Conservation (phyloP, 148 eudicot genomes). For the Diospyros lotus region DNA sequence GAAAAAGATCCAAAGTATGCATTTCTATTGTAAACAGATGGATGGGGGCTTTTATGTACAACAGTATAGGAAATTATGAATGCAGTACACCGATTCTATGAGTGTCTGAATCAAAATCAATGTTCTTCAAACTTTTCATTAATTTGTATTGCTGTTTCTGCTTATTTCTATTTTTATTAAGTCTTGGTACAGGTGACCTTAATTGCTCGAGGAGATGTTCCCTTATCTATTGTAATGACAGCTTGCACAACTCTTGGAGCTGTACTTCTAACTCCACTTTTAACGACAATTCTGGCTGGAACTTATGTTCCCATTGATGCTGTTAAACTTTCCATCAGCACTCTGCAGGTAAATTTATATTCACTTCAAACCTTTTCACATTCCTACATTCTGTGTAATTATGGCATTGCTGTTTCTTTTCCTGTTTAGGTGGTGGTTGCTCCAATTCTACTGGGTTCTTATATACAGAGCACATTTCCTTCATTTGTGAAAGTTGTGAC, state of each 20-base stretch:
- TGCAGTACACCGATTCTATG: not conserved
- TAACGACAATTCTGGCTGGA: constrained; percentile 57
- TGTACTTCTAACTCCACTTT: constrained; percentile 58
- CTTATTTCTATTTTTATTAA: constrained; percentile 21
- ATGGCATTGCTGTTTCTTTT: not conserved
- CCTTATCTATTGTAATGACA: constrained; percentile 67
- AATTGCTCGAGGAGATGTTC: constrained; percentile 67
- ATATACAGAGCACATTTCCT: constrained; percentile 52
- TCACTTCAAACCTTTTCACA: not conserved
- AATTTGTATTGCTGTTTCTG: not conserved
- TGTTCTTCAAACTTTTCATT: not conserved
- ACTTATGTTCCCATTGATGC: constrained; percentile 65
- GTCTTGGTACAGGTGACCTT: constrained; percentile 60
- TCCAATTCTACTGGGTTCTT: constrained; percentile 63
- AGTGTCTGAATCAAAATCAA: not conserved
- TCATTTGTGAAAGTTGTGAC: constrained; percentile 36
- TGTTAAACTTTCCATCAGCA: constrained; percentile 58
- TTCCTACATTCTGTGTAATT: not conserved
- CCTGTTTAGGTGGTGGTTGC: constrained; percentile 57
- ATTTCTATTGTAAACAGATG: not conserved
- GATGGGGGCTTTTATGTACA: not conserved
- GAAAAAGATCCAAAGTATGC: not conserved
- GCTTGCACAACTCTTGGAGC: constrained; percentile 66
- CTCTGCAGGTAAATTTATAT: constrained; percentile 48
- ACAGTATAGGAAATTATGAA: too few relatives aligned